These are phyloP conservation scores for Podospora australis DNA, from an alignment of 495 filamentous ascomycete species.

Conservation along the genomic window DNA sequence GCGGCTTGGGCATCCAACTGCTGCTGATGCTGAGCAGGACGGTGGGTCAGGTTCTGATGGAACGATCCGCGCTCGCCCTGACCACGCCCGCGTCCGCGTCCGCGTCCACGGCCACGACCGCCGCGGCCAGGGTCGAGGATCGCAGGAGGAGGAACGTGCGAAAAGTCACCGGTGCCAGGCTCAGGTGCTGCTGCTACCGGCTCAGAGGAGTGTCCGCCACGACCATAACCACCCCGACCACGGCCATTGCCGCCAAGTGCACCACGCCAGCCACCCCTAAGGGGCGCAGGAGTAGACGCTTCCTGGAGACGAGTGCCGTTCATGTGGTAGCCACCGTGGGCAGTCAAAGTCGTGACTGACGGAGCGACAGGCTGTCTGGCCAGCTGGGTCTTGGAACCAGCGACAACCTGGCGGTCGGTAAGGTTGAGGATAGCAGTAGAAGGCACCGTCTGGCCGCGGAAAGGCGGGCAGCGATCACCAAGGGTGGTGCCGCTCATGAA, in stretches of 20 bases:
- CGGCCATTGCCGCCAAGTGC: slow-evolving; percentile 45
- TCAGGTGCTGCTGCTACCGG: slow-evolving; percentile 11
- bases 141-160: slow-evolving; percentile 73
- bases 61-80: slow-evolving; percentile 9
- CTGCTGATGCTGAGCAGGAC: neutral
- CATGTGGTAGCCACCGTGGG: slow-evolving; percentile 52
- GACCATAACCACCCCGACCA: slow-evolving; percentile 29
- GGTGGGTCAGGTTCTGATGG: neutral
- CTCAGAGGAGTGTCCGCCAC: slow-evolving; percentile 10
- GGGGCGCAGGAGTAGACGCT: slow-evolving; percentile 59
- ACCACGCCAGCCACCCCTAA: slow-evolving; percentile 67
- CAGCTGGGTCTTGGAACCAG: slow-evolving; percentile 60
- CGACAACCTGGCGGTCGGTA: slow-evolving; percentile 71
- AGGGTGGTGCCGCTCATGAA: slow-evolving; percentile 96
- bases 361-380: slow-evolving; percentile 50
- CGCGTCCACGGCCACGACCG: slow-evolving; percentile 37
- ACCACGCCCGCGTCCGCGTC: slow-evolving; percentile 26
- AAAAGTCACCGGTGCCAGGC: slow-evolving; percentile 43
- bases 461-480: slow-evolving; percentile 83
- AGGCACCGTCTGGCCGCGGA: slow-evolving; percentile 90
- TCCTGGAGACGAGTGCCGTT: slow-evolving; percentile 60
- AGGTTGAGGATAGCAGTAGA: slow-evolving; percentile 80
- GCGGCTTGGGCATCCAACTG: neutral
- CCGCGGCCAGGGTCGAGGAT: slow-evolving; percentile 51
- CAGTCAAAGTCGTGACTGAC: slow-evolving; percentile 54